phyloP scores from a whole-genome alignment of 495 filamentous ascomycete genomes.

The Penicillium antarcticum region DNA sequence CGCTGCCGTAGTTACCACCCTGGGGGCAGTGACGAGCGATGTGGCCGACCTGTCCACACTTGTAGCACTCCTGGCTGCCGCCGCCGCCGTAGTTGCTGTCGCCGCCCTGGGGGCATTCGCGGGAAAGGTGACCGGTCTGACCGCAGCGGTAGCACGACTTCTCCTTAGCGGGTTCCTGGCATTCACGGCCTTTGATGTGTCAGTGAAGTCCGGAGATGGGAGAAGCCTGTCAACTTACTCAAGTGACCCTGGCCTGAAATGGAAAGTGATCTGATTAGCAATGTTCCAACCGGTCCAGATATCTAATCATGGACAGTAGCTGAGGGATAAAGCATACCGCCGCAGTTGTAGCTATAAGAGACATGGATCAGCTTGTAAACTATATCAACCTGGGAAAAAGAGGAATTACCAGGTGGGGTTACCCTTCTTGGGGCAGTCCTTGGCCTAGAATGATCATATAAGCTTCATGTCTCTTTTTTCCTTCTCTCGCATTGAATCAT shows the following conservation, averaged over 20 bases:
- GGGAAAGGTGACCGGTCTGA: slow-evolving; percentile 83
- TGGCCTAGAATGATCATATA: slow-evolving; percentile 54
- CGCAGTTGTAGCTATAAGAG: slow-evolving; percentile 68
- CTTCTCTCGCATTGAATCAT: slow-evolving; percentile 2
- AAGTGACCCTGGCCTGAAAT: slow-evolving; percentile 76
- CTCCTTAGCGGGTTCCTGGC: slow-evolving; percentile 83
- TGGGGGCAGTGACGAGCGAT: slow-evolving; percentile 94
- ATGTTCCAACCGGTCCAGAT: neutral
- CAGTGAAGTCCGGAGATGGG: slow-evolving; percentile 5
- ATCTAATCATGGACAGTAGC: slow-evolving; percentile 3
- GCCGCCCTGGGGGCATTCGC: slow-evolving; percentile 72
- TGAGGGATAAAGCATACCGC: slow-evolving; percentile 48
- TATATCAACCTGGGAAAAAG: slow-evolving; percentile 13
- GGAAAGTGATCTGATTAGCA: slow-evolving; percentile 10
- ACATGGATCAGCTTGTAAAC: slow-evolving; percentile 23
- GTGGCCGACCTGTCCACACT: slow-evolving; percentile 96
- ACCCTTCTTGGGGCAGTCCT: slow-evolving; percentile 92
- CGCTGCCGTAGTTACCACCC: slow-evolving; percentile 46
- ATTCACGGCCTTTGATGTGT: slow-evolving; percentile 71
- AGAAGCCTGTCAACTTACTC: slow-evolving; percentile 53
- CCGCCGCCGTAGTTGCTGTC: slow-evolving; percentile 46
- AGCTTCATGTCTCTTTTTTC: neutral
- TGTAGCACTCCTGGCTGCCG: slow-evolving; percentile 87
- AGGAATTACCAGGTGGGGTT: slow-evolving; percentile 77
- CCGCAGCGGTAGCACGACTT: slow-evolving; percentile 96